Evolutionary conservation across 1,139 yeast species (phyloP).

Genomic region (Meyerozyma athensensis): DNA sequence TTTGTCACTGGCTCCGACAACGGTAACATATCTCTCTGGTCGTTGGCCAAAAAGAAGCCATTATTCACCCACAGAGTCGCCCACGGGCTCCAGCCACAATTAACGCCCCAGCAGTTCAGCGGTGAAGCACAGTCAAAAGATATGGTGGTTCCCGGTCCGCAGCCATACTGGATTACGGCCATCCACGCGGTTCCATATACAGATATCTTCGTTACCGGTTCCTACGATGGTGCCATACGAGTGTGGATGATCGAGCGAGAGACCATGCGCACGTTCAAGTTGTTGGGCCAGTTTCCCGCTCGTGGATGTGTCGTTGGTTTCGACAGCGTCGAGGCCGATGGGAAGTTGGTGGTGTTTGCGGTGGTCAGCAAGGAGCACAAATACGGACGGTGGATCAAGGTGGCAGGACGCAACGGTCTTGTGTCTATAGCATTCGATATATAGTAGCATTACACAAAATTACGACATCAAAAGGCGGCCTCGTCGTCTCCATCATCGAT

Average conservation of each 20-base stretch:
- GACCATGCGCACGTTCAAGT: constrained; percentile 55
- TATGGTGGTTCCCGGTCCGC: constrained; percentile 58
- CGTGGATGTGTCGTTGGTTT: constrained; percentile 72
- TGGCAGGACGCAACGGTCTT: constrained; percentile 39
- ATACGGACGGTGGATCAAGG: constrained; percentile 74
- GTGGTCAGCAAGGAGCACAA: constrained; percentile 80
- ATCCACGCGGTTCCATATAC: constrained; percentile 85
- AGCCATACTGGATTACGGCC: constrained; percentile 84
- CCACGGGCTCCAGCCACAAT: constrained; percentile 68
- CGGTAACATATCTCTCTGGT: constrained; percentile 86
- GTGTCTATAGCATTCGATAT: constrained; percentile 35
- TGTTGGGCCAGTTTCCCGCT: constrained; percentile 50
- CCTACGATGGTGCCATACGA: constrained; percentile 72
- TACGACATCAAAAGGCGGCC: constrained; percentile 55
- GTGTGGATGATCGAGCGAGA: constrained; percentile 69
- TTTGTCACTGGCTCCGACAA: constrained; percentile 95
- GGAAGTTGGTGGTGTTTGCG: constrained; percentile 54
- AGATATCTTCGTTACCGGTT: constrained; percentile 81
- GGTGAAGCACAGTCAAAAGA: constrained; percentile 52
- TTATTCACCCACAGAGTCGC: constrained; percentile 60
- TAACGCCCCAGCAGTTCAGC: constrained; percentile 50
- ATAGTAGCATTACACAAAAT: constrained; percentile 10
- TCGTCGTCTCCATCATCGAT: constrained; percentile 80
- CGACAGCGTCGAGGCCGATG: constrained; percentile 55
- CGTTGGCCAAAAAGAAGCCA: constrained; percentile 86